phyloP scores from a whole-genome alignment of 768 basidiomycete genomes.

The Solioccasus polychromus region DNA sequence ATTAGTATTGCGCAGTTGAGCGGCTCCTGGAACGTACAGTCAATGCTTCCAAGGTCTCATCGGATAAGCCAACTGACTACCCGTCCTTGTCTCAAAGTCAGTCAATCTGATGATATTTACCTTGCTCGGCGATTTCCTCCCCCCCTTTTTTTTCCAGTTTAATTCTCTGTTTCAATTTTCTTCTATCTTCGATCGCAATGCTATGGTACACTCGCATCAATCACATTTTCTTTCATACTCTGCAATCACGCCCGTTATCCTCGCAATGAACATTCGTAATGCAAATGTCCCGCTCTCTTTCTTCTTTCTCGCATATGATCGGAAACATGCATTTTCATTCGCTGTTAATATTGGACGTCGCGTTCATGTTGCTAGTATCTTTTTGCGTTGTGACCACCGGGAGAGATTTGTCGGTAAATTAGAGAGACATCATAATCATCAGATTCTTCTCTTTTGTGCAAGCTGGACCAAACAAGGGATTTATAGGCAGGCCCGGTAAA shows the following conservation, averaged over 20 bases:
- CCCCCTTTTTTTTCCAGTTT: neutral
- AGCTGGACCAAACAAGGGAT: slow-evolving; percentile 30
- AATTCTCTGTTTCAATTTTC: slow-evolving; percentile 9
- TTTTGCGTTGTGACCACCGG: slow-evolving; percentile 4
- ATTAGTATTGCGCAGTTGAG: slow-evolving; percentile 51
- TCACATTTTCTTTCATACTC: slow-evolving; percentile 22
- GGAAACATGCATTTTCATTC: slow-evolving; percentile 27
- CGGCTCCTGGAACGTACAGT: slow-evolving; percentile 58
- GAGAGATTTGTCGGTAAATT: slow-evolving; percentile 14
- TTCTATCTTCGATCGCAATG: slow-evolving; percentile 31
- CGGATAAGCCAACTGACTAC: slow-evolving; percentile 29
- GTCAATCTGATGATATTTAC: slow-evolving; percentile 16
- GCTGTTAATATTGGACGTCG: slow-evolving; percentile 29
- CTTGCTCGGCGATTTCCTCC: slow-evolving; percentile 3
- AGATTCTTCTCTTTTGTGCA: slow-evolving; percentile 9
- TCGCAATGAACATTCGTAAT: slow-evolving; percentile 39
- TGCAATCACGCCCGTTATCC: slow-evolving; percentile 32
- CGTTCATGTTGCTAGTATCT: slow-evolving; percentile 20
- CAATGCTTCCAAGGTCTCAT: slow-evolving; percentile 23
- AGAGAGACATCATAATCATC: slow-evolving; percentile 18
- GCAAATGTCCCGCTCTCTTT: slow-evolving; percentile 23
- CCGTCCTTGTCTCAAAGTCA: slow-evolving; percentile 28
- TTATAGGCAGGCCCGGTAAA: slow-evolving; percentile 4
- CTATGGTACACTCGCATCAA: slow-evolving; percentile 36
- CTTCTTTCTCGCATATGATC: slow-evolving; percentile 19